phyloP scores from a whole-genome alignment of 2,329 filamentous ascomycete species.

The Calonectria pauciramosa region DNA sequence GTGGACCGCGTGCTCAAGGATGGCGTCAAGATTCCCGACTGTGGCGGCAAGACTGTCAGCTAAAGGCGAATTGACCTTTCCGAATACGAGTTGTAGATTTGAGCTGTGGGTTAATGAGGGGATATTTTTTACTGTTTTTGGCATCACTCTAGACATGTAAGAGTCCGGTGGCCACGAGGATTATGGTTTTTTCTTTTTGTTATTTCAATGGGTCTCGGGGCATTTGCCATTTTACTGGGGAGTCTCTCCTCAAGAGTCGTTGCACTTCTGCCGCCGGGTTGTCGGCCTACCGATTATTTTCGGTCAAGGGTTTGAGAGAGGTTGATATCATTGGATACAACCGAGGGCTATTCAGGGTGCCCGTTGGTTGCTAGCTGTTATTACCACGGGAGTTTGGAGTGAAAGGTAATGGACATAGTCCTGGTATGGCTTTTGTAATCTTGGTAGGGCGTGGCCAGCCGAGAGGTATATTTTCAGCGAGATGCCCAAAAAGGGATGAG shows the following conservation, averaged over 20 bases:
- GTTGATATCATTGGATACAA: constrained; percentile 20
- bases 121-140: neutral
- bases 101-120: neutral
- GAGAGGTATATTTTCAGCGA: constrained; percentile 16
- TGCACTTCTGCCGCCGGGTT: constrained; percentile 1
- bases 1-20: constrained; percentile 85
- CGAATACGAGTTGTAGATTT: neutral
- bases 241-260: neutral
- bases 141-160: neutral
- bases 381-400: constrained; percentile 24
- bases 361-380: constrained; percentile 1
- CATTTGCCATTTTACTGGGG: constrained; percentile 1
- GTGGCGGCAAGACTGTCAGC: constrained; percentile 77
- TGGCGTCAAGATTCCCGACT: constrained; percentile 89
- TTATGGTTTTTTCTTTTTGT: neutral
- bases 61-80: neutral
- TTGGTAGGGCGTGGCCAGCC: constrained; percentile 5
- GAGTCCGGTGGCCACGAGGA: neutral
- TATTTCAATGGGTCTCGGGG: constrained; percentile 6
- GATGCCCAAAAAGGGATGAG: constrained; percentile 8
- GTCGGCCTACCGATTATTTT: neutral
- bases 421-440: constrained; percentile 23
- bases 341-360: neutral
- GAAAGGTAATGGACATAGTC: constrained; percentile 16
- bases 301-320: neutral